Percentiles rank a stretch among this genome's conserved stretches.
phyloP scores from a whole-genome alignment of 2,329 filamentous ascomycete genomes.

The Diaporthe amygdali region DNA sequence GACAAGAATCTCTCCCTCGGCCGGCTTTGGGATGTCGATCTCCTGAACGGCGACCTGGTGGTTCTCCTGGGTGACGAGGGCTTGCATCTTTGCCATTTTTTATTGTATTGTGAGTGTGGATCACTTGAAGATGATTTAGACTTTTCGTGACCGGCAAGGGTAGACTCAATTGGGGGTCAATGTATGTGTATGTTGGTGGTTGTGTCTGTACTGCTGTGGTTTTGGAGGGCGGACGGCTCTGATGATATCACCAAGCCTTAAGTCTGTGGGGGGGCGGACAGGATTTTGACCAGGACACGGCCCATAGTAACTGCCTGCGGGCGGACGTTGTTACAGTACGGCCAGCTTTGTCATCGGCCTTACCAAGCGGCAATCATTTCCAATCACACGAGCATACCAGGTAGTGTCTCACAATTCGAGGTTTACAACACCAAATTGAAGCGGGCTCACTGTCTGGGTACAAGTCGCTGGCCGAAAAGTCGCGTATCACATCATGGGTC shows the following conservation, averaged over 20 bases:
- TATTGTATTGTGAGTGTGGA: neutral
- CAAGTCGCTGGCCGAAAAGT: neutral
- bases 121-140: too few relatives aligned
- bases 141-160: neutral
- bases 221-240: neutral
- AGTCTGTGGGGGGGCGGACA: neutral
- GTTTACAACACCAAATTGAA: neutral
- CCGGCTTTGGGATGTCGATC: constrained; percentile 34
- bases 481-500: neutral
- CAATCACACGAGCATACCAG: neutral
- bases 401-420: neutral
- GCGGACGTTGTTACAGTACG: neutral
- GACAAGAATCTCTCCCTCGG: constrained; percentile 39
- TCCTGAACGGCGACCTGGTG: constrained; percentile 37
- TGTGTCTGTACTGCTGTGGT: neutral
- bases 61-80: constrained; percentile 41
- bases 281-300: neutral
- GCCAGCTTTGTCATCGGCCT: neutral
- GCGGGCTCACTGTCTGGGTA: neutral
- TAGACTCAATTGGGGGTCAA: neutral
- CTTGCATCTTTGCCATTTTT: constrained; percentile 35
- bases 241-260: neutral
- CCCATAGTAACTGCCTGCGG: neutral
- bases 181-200: neutral
- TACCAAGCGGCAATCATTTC: neutral